Conservation (phyloP, 805 yeast genomes). For the Jamesozyma hellenica region DNA sequence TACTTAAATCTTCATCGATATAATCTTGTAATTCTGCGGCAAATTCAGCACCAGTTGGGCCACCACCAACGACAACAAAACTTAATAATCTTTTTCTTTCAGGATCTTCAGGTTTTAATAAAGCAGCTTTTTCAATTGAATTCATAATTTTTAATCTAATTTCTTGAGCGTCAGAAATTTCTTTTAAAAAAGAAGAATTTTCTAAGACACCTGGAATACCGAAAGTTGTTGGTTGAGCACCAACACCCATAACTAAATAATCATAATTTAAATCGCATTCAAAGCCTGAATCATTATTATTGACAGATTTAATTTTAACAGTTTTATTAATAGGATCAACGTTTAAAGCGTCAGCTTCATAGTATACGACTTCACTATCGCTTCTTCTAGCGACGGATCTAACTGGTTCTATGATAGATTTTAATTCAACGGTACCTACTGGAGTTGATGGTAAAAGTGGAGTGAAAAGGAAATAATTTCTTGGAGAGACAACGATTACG, state of each 20-base stretch:
- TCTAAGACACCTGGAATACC: constrained; percentile 92
- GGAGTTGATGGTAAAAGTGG: constrained; percentile 94
- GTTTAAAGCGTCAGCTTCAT: constrained; percentile 83
- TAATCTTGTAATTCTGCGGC: constrained; percentile 95
- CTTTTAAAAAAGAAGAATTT: constrained; percentile 81
- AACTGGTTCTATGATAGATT: constrained; percentile 91
- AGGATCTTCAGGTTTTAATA: constrained; percentile 58
- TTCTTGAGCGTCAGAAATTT: constrained; percentile 76
- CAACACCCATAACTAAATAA: constrained; percentile 84
- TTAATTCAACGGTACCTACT: constrained; percentile 81
- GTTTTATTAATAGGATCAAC: constrained; percentile 65
- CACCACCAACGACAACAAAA: constrained; percentile 94
- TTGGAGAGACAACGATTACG: constrained; percentile 83
- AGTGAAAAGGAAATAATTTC: constrained; percentile 91
- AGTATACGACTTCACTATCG: constrained; percentile 67
- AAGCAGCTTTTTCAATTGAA: constrained; percentile 78
- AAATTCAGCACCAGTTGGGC: constrained; percentile 96
- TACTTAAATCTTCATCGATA: constrained; percentile 78
- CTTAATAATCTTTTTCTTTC: constrained; percentile 79
- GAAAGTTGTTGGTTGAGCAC: constrained; percentile 89
- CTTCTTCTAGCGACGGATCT: constrained; percentile 74
- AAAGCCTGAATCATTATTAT: constrained; percentile 39
- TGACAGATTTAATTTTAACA: constrained; percentile 51
- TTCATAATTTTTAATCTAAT: constrained; percentile 78
- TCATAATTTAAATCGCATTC: constrained; percentile 46